phyloP scores from a whole-genome alignment of 192 early-diverging fungal species.

The Phlyctochytrium planicorne region DNA sequence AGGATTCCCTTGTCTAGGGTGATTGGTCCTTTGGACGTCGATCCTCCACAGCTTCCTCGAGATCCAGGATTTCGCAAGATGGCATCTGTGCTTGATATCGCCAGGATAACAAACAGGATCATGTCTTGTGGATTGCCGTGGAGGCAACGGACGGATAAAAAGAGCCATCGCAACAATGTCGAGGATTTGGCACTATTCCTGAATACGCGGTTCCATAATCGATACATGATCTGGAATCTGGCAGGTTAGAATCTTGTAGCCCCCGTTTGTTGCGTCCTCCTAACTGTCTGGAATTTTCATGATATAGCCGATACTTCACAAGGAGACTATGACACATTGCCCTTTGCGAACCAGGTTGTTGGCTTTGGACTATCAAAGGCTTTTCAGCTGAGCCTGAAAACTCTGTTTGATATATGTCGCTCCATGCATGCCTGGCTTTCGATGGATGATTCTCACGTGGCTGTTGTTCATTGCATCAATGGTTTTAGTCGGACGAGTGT shows the following conservation, averaged over 20 bases:
- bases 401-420: conserved; percentile 53
- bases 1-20: conserved; percentile 3
- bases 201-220: conserved; percentile 41
- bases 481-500: conserved; percentile 45
- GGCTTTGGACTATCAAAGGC: conserved; percentile 49
- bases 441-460: conserved; percentile 45
- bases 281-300: no score
- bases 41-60: conserved; percentile 12
- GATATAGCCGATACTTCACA: conserved; percentile 46
- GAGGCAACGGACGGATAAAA: conserved; percentile 26
- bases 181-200: conserved; percentile 51
- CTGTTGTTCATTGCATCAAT: conserved; percentile 56
- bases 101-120: conserved; percentile 51
- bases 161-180: conserved; percentile 42
- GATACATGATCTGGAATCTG: conserved; percentile 61
- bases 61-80: conserved; percentile 21
- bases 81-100: conserved; percentile 39
- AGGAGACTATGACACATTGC: conserved; percentile 46
- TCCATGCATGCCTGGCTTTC: conserved; percentile 57
- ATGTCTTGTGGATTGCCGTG: conserved; percentile 44
- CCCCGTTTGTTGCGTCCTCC: conserved; percentile 7
- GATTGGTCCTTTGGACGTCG: background rate
- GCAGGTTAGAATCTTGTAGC: conserved; percentile 30
- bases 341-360: conserved; percentile 50
- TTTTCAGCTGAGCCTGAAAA: conserved; percentile 45